These are phyloP conservation scores for Vigna radiata DNA, from an alignment of 306 rosid genomes.

Conservation along the genomic window DNA sequence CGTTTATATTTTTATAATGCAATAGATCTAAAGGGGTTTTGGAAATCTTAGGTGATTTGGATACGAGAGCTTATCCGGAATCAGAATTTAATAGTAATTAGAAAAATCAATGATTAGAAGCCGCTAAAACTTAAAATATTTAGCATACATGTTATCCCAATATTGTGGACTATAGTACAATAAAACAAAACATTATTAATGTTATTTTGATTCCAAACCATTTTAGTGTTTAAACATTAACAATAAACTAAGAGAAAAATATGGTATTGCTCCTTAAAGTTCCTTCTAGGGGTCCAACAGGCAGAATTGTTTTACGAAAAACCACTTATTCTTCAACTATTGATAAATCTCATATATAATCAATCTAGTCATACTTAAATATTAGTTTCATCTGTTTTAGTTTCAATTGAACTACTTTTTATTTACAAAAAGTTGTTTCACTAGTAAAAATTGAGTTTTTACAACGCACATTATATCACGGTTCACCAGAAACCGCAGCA, in stretches of 20 bases:
- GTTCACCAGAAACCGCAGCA: too few species aligned
- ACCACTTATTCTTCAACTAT: too few species aligned
- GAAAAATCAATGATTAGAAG: background rate
- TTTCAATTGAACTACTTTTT: too few species aligned
- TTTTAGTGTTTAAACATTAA: background rate
- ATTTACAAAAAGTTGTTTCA: too few species aligned
- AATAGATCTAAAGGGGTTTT: background rate
- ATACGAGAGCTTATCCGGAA: constrained; percentile 24
- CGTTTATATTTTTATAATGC: background rate
- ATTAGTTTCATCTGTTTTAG: too few species aligned
- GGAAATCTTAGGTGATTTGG: constrained; percentile 1
- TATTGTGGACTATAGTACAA: background rate
- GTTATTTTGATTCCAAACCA: background rate
- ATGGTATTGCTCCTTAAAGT: background rate
- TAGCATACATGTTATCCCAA: background rate
- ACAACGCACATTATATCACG: too few species aligned
- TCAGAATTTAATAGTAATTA: constrained; percentile 3
- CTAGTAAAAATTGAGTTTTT: too few species aligned
- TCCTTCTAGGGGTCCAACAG: background rate
- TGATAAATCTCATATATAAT: too few species aligned
- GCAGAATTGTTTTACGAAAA: background rate
- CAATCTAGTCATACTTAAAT: too few species aligned
- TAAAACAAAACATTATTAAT: background rate
- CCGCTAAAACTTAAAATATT: background rate
- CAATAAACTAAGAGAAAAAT: background rate